Evolutionary conservation across 352 stramenopile species (phyloP), one percentile per base, ranked within the genome.

Genomic region (Pythium vanterpoolii): DNA sequence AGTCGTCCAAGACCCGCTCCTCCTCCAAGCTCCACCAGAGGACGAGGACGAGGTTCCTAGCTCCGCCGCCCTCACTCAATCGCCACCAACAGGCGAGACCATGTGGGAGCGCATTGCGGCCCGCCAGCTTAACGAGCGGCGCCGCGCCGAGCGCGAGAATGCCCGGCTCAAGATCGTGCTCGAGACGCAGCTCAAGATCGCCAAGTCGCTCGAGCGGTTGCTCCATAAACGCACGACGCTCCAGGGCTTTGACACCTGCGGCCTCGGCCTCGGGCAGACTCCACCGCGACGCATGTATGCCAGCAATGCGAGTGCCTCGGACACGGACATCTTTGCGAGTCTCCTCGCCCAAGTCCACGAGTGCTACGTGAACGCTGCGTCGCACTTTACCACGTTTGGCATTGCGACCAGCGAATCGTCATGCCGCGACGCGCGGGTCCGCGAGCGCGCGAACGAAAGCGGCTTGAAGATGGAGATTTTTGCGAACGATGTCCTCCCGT

Each of bases 111-210:
- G 60, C 51, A 72, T 69, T 28, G 65, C 65, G 1, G 40, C 30
- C 18, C 60, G 50, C 45, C 65, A 72, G 45, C 21, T 46, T 16
- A 40, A 56, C 21, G 65, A 72, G 45, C 60, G 55, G 3, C 60
- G 65, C 10, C 60, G 60, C 10, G 59, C 60, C 18, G 71, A 85
- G 56, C 68, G 66, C 5, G 74, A 87, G 60, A 62, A 62, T 49
- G 64, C 66, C 5, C 71, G 73, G 9, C 64, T 87, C 10, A 87
- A 84, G 51, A 56, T 71, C 1, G 71, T 83, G 33, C 63, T 87
- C 4, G 75, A 83, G 44, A 68, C 64, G 6, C 75, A 85, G 62
- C 67, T 79, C 53, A 76, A 83, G 53, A 47, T 81, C 43, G 63
- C 71, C 13, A 71, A 69, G 59, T 74, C 66, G 44, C 73, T 86